Evolutionary conservation across 2,329 filamentous ascomycete genomes (phyloP).

Genomic region (Ampelomyces quisqualis): DNA sequence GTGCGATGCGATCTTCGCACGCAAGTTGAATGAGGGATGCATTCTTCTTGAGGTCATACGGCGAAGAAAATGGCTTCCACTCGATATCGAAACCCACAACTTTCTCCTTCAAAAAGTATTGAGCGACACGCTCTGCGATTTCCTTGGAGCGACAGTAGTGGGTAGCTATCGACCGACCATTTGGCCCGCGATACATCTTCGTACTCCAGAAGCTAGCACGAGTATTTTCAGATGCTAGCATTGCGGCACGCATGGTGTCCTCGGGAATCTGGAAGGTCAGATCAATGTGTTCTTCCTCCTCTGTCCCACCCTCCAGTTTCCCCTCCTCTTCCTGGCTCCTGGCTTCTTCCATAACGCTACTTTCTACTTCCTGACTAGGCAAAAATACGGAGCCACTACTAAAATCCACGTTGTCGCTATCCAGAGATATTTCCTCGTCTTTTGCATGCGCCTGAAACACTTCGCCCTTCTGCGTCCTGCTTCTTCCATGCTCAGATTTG

Average conservation of each 20-base stretch:
- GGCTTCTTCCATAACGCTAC: conserved; percentile 6
- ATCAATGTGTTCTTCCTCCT: conserved; percentile 19
- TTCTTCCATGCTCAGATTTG: not conserved
- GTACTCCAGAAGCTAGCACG: conserved; percentile 63
- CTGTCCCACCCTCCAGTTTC: conserved; percentile 13
- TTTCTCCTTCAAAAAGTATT: conserved; percentile 67
- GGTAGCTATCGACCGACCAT: conserved; percentile 60
- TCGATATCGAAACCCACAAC: conserved; percentile 88
- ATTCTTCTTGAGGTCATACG: conserved; percentile 69
- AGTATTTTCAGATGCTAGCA: conserved; percentile 34
- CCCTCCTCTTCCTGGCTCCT: conserved; percentile 6
- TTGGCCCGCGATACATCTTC: conserved; percentile 62
- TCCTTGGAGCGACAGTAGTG: conserved; percentile 74
- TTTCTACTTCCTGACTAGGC: conserved; percentile 1
- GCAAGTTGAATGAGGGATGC: conserved; percentile 83
- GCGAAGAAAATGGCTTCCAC: conserved; percentile 60
- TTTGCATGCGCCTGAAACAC: not conserved
- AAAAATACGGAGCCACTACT: conserved; percentile 5
- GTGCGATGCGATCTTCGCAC: conserved; percentile 70
- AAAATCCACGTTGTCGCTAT: not conserved
- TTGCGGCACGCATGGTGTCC: conserved; percentile 27
- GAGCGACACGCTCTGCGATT: conserved; percentile 66
- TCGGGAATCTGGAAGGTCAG: conserved; percentile 39
- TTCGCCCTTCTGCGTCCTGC: not conserved
- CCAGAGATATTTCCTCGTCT: not conserved